Conservation (phyloP, 129 eudicot genomes). For the Flaveria linearis region DNA sequence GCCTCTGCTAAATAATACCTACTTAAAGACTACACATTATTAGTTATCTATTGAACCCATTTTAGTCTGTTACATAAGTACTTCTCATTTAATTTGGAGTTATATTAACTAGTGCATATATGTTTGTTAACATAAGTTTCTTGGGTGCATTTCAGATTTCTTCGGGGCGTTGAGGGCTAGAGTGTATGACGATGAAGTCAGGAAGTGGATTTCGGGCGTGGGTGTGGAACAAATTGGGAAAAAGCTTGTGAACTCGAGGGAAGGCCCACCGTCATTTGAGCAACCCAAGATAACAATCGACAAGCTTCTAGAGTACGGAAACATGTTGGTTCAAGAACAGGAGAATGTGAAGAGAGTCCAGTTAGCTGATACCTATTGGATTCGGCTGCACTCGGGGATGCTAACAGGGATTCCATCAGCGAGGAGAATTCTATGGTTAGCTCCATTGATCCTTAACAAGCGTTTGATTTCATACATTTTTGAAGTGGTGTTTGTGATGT, state of each 20-base stretch:
- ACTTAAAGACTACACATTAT: no score
- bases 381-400: constrained; percentile 92
- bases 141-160: constrained; percentile 56
- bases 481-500: background rate
- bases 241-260: constrained; percentile 92
- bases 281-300: constrained; percentile 80
- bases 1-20: no score
- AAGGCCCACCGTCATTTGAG: constrained; percentile 80
- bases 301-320: constrained; percentile 85
- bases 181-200: constrained; percentile 92
- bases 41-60: no score
- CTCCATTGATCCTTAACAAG: background rate
- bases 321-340: constrained; percentile 85
- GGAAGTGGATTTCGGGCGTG: constrained; percentile 61
- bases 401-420: constrained; percentile 68
- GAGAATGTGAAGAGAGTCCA: constrained; percentile 99
- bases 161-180: constrained; percentile 98
- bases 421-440: constrained; percentile 85
- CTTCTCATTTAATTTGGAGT: no score
- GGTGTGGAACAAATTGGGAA: constrained; percentile 69
- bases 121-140: background rate
- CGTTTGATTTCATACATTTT: background rate
- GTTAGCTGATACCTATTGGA: constrained; percentile 80
- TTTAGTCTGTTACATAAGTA: background rate
- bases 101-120: no score